Evolutionary conservation across 2,329 filamentous ascomycete species (phyloP), one percentile per base, ranked within the genome.

Genomic region (Calycina herbarum): DNA sequence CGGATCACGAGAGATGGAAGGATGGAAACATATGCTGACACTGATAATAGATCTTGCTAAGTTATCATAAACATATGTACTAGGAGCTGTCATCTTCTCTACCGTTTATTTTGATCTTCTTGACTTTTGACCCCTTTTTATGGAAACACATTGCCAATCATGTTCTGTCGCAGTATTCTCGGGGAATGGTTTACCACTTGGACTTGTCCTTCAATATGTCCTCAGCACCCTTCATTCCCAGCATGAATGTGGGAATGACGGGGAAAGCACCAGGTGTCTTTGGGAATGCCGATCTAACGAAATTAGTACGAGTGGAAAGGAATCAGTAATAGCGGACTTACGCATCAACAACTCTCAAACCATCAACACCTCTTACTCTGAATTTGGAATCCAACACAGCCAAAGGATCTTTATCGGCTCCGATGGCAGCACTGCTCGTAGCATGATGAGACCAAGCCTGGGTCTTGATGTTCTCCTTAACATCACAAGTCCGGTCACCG

Each of bases 331-430:
- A 24, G 3, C 10, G 17, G n/a, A 51, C 45, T 51, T 51, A 51
- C 54, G 85, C 86, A 76, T 89, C 87, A 0, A 89, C 86, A 2
- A 89, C 86, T 74, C 69, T 79, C 58, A 90, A 73, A 0, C 71
- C 73, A 61, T 71, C 71, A n/a, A 75, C 70, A 42, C 79, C 66
- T 38, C 45, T 67, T 56, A 76, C 76, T 40, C 77, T 76, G 45
- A 76, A 79, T 13, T 68, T 73, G 67, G 76, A 78, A 57, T 80
- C 72, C 56, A 80, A 58, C 24, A 83, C 78, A 1, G 83, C 82
- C 40, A 78, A 78, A 2, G 81, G 78, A 51, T 83, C 74, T 1
- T 81, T 82, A 58, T 88, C 74, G 0, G 74, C 81, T 8, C 87
- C 74, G 2, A 82, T 82, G 11, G 86, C 76, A 59, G 86, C 82